Evolutionary conservation across 495 filamentous ascomycete genomes (phyloP), one percentile per base, ranked within the genome.

Genomic region (Aspergillus heteromorphus): DNA sequence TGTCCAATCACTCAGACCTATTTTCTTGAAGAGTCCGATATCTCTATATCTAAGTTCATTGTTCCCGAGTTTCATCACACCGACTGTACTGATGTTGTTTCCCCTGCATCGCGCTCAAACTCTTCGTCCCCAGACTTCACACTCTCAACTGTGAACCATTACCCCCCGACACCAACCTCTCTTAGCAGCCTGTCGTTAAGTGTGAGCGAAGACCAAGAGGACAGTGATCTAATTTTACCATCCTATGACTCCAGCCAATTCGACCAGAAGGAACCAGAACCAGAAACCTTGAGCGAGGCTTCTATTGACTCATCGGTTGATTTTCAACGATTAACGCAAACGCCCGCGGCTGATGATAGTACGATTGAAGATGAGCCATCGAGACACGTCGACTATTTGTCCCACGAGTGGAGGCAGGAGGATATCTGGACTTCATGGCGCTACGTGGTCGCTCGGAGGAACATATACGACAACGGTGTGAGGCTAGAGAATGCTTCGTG

Each of bases 371-470:
- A 76, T 19, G 85, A 90, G 60, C 93, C 93, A 20, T 91, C 89
- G 11, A 77, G 89, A 29, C 93, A 97, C 73, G 93, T 97, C 31
- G 93, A 98, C 70, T 98, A 98, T 66, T 79, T 98, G 5, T 95
- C 92, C 30, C 88, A 98, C 62, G 83, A 92, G 51, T 98, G 93
- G 93, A 83, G 81, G 40, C 92, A 97, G 72, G 92, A 97, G 70
- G 93, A 98, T 70, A 95, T 98, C 10, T 98, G 93, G 93, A 81
- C 89, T 13, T 97, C 92, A 2, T 98, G 93, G 93, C 84, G 90
- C 54, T 90, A 92, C 70, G 89, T 98, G 60, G 85, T 91, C 36
- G 80, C 84, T 11, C 87, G 87, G 56, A 79, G 84, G 64, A 83
- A 82, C 23, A 78, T 87, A 40, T 95, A 95, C 60, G 87, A 77